phyloP scores from a whole-genome alignment of 345 rosid genomes.

The Excoecaria cochinchinensis region DNA sequence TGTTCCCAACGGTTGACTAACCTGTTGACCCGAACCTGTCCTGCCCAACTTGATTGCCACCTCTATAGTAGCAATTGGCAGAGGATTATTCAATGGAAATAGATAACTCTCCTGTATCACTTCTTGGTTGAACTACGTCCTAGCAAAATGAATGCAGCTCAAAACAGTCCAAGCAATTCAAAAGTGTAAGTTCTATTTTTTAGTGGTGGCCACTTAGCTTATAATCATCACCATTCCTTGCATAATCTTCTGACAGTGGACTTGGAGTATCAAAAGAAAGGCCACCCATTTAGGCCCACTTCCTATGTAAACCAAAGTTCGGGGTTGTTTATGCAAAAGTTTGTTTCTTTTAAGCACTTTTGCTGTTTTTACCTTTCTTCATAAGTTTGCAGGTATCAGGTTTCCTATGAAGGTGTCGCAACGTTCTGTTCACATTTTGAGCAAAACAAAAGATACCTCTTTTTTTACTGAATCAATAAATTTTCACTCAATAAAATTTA shows the following conservation, averaged over 20 bases:
- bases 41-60: background rate
- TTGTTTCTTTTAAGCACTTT: background rate
- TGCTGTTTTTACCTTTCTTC: background rate
- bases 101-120: too few relatives aligned
- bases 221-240: too few relatives aligned
- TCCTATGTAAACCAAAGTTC: too few relatives aligned
- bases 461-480: background rate
- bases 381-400: background rate
- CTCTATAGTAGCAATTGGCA: background rate
- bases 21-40: background rate
- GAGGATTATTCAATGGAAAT: background rate
- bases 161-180: background rate
- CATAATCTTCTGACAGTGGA: too few relatives aligned
- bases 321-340: too few relatives aligned
- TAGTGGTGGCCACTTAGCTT: too few relatives aligned
- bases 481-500: too few relatives aligned
- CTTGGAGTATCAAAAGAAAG: too few relatives aligned
- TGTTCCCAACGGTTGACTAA: too few relatives aligned
- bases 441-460: background rate
- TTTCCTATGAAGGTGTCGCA: background rate
- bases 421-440: too few relatives aligned
- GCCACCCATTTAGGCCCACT: too few relatives aligned
- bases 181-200: background rate
- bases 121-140: too few relatives aligned
- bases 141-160: background rate